Conservation (phyloP, 257 asterid species). For the Pogostemon cablin region DNA sequence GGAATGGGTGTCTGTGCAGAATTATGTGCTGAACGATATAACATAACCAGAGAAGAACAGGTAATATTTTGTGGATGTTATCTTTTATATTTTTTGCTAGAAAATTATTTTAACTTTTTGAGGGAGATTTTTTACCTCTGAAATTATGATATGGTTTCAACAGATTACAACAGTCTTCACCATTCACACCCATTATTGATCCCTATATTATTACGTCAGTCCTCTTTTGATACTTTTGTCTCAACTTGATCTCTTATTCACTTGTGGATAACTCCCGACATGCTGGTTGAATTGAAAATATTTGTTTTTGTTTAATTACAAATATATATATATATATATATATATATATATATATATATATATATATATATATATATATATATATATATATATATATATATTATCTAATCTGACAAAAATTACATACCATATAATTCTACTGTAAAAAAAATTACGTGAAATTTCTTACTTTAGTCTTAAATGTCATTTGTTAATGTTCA, state of each 20-base stretch:
- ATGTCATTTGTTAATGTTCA: neutral
- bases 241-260: neutral
- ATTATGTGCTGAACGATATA: constrained; percentile 75
- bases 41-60: constrained; percentile 80
- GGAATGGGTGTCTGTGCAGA: constrained; percentile 98
- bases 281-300: neutral
- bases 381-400: neutral
- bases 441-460: constrained; percentile 6
- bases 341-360: neutral
- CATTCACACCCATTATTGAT: constrained; percentile 14
- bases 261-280: neutral
- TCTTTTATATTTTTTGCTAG: constrained; percentile 4
- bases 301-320: neutral
- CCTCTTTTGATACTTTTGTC: neutral
- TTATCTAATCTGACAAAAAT: neutral
- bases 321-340: neutral
- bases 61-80: constrained; percentile 38
- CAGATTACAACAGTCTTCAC: constrained; percentile 3
- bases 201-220: neutral
- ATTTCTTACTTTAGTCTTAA: neutral
- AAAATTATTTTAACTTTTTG: neutral
- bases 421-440: neutral
- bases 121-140: neutral
- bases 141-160: neutral
- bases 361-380: neutral